phyloP scores from a whole-genome alignment of 768 basidiomycete genomes.

The Ephemerocybe angulata region DNA sequence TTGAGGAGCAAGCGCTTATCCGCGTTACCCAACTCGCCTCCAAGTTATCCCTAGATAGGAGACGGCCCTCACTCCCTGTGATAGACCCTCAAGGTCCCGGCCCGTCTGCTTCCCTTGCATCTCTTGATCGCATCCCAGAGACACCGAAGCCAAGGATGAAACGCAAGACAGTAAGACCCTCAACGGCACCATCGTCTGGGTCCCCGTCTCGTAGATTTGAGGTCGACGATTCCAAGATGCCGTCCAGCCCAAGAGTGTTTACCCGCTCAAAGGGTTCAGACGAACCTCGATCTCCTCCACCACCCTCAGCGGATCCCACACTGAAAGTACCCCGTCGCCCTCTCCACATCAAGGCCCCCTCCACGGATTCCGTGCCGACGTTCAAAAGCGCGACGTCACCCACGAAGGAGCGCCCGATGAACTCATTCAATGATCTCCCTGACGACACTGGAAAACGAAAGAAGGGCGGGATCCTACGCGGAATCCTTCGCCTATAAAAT shows the following conservation, averaged over 20 bases:
- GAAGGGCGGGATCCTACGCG: conserved; percentile 7
- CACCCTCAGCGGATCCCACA: conserved; percentile 10
- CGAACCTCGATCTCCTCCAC: conserved; percentile 15
- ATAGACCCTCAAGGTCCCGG: conserved; percentile 8
- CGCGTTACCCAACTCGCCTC: conserved; percentile 62
- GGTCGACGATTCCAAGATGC: conserved; percentile 16
- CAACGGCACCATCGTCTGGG: conserved; percentile 38
- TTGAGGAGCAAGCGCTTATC: conserved; percentile 65
- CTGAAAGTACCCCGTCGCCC: conserved; percentile 16
- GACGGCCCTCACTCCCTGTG: conserved; percentile 16
- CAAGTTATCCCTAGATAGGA: conserved; percentile 24
- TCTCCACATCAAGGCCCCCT: conserved; percentile 48
- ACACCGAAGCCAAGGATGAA: not conserved
- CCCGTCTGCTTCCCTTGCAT: conserved; percentile 6
- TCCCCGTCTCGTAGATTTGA: conserved; percentile 13
- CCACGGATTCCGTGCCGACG: conserved; percentile 52
- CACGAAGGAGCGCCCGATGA: not conserved
- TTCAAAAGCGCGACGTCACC: conserved; percentile 12
- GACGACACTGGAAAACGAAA: conserved; percentile 8
- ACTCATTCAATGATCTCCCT: not conserved
- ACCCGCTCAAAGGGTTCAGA: not conserved
- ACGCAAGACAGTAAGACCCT: conserved; percentile 37
- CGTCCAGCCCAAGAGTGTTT: not conserved
- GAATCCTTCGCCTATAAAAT: conserved; percentile 1
- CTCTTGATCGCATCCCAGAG: conserved; percentile 1